phyloP scores from a whole-genome alignment of 176 grass and related monocot species.

The Avena atlantica region DNA sequence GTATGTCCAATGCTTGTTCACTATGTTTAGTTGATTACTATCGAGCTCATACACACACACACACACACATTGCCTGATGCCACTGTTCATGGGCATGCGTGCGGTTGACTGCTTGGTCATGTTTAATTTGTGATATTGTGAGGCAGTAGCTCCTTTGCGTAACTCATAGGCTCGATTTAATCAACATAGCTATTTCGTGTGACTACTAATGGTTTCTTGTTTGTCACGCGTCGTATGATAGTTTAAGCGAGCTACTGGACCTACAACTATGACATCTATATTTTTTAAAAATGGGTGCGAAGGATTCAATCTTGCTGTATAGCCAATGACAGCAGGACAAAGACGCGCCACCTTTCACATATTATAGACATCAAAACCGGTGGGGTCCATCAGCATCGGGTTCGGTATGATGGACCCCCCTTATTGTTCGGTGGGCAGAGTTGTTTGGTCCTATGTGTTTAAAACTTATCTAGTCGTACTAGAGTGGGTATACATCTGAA shows the following conservation, averaged over 20 bases:
- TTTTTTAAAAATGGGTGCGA: background rate
- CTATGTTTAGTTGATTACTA: background rate
- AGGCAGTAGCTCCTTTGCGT: background rate
- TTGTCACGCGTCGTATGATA: background rate
- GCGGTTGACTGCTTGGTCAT: background rate
- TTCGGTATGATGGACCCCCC: background rate
- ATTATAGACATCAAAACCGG: background rate
- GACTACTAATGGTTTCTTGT: background rate
- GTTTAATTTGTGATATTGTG: background rate
- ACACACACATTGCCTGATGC: no score
- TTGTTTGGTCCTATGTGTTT: background rate
- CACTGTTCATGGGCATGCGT: background rate
- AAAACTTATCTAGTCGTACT: background rate
- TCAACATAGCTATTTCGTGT: background rate
- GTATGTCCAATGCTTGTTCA: constrained; percentile 15
- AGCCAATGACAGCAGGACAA: background rate
- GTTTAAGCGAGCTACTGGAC: background rate
- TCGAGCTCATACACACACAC: background rate
- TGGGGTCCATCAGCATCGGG: accelerated
- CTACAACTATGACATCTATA: background rate
- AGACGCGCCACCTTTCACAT: background rate
- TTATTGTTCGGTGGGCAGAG: accelerated
- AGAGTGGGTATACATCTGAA: background rate
- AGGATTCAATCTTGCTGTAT: background rate
- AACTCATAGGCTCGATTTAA: background rate